phyloP scores from a whole-genome alignment of 2,329 filamentous ascomycete species.

The Sporothrix dimorphospora region DNA sequence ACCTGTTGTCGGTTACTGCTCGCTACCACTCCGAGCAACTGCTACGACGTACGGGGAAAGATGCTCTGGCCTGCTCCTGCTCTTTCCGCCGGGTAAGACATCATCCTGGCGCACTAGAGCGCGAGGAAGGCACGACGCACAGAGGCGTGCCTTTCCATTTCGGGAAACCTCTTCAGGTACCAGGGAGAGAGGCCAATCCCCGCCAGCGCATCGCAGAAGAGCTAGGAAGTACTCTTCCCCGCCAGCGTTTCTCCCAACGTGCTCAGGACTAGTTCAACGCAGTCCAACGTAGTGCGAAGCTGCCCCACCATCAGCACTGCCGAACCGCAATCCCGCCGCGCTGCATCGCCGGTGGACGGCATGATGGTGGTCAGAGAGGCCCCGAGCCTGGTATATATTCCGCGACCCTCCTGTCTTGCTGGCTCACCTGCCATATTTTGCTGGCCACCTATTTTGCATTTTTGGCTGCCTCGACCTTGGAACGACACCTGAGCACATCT shows the following conservation, averaged over 20 bases:
- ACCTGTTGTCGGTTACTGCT: not conserved
- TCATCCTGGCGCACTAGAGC: constrained; percentile 1
- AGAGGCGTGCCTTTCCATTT: constrained; percentile 13
- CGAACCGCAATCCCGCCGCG: constrained; percentile 28
- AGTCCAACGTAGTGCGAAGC: not conserved
- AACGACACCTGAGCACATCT: not conserved
- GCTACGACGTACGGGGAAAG: not conserved
- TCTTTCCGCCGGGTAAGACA: not conserved
- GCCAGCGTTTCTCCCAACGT: not conserved
- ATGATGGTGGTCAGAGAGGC: not conserved
- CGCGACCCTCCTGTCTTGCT: not conserved
- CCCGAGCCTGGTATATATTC: not conserved
- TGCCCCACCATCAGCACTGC: constrained; percentile 20
- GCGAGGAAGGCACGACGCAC: not conserved
- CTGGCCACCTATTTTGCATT: not conserved
- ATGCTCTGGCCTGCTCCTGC: not conserved
- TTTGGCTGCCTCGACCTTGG: not conserved
- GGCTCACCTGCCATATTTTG: not conserved
- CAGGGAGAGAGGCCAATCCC: not conserved
- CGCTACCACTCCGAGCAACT: not conserved
- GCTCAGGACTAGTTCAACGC: not conserved
- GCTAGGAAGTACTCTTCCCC: constrained; percentile 32
- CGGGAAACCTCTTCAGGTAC: constrained; percentile 6
- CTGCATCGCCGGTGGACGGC: constrained; percentile 21
- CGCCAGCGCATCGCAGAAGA: not conserved